phyloP scores from a whole-genome alignment of 1,284 basidiomycete species.

The Lentinus polychrous region DNA sequence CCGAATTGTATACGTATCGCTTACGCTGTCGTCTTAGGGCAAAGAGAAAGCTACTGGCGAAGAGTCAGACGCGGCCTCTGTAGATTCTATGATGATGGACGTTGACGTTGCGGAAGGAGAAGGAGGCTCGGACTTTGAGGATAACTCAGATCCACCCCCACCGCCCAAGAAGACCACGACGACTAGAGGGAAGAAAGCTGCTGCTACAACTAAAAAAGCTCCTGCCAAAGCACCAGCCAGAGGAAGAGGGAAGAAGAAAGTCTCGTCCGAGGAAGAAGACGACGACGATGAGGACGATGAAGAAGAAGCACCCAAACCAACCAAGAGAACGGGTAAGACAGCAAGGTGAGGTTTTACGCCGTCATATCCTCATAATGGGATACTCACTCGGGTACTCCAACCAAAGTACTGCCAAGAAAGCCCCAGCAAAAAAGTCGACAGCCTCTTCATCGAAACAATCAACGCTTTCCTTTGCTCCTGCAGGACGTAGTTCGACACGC shows the following conservation, averaged over 20 bases:
- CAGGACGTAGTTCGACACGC: conserved; percentile 39
- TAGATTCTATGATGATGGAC: conserved; percentile 66
- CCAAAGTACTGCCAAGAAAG: conserved; percentile 46
- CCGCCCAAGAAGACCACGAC: conserved; percentile 42
- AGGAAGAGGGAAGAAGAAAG: conserved; percentile 45
- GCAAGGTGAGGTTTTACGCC: conserved; percentile 41
- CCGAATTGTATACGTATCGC: conserved; percentile 7
- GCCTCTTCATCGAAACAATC: conserved; percentile 38
- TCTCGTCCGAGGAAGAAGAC: conserved; percentile 40
- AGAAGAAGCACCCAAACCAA: conserved; percentile 41
- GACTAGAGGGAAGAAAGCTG: conserved; percentile 26
- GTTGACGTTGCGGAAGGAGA: conserved; percentile 13
- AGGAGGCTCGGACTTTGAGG: conserved; percentile 20
- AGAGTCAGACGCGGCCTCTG: conserved; percentile 48
- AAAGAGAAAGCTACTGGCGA: conserved; percentile 46
- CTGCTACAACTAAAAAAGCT: conserved; percentile 28
- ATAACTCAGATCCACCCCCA: conserved; percentile 42
- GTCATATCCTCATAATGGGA: not conserved
- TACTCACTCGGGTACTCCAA: not conserved
- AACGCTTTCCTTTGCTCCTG: conserved; percentile 58
- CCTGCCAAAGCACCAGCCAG: conserved; percentile 33
- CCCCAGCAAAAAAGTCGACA: conserved; percentile 49
- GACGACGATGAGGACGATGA: conserved; percentile 53
- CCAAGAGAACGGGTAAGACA: conserved; percentile 59
- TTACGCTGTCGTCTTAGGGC: conserved; percentile 7